Base-by-base conservation (phyloP, 441 rosid genomes). In the Brassica hybrid region DNA sequence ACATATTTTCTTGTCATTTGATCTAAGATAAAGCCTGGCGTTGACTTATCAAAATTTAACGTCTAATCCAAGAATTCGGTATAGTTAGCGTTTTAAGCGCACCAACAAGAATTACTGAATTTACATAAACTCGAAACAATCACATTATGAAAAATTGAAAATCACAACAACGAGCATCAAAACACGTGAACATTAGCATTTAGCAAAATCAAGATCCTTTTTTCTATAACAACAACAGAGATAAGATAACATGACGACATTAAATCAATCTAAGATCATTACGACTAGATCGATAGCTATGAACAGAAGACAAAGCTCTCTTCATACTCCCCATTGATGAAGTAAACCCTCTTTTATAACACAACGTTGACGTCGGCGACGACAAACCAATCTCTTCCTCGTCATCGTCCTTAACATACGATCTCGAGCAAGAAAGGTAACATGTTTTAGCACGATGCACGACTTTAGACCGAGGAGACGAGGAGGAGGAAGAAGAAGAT, bases 321-420 rank as follows among this genome's bases (percentile, higher is more conserved):
- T 85, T 86, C 86, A 83, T 59, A 38, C 76, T 83, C 34, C 70
- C 76, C 85, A 83, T 71, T 2, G 81, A 83, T 34, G 76, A 76
- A 32, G 77, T 74, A 72, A 72, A 80, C 52, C 87, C 80, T 83
- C 76, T 65, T 65, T 21, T 64, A 59, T 80, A 85, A 72, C 88
- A 82, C 81, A 76, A 41, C 19, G 83, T 79, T 7, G 87, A 86
- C 41, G 73, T 82, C 3, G 87, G 83, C 5, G 89, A 73, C 25
- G 64, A 63, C 7, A 59, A 63, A 38, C 57, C 16, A 13, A 32
- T 66, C 23, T 68, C 76, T 19, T 73, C 77, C 13, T 61, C 84
- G 0, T 74, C 69, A 5, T 83, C 80, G 2, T 81, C 82, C 34
- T 76, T 73, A n/a, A 60, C 74, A 50, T 59, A 75, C 19, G 85